phyloP scores from a whole-genome alignment of 1,139 yeast genomes.

The Yamadazyma pseudoaaseri region DNA sequence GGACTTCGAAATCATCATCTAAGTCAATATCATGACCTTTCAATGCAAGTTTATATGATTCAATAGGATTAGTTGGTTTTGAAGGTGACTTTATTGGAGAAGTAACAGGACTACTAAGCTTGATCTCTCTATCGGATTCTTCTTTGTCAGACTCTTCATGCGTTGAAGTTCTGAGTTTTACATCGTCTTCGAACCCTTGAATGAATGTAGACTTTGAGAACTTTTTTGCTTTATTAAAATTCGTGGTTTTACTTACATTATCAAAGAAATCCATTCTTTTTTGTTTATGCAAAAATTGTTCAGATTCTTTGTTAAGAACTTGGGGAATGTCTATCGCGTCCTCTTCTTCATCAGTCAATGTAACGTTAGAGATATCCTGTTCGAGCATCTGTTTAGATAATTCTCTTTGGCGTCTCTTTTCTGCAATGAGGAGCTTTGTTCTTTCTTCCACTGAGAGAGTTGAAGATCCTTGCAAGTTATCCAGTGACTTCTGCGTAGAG shows the following conservation, averaged over 20 bases:
- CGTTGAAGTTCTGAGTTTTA: constrained; percentile 1
- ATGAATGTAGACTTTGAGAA: constrained; percentile 36
- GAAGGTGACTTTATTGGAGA: constrained; percentile 28
- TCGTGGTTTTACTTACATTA: constrained; percentile 10
- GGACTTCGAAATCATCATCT: constrained; percentile 24
- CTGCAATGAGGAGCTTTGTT: constrained; percentile 9
- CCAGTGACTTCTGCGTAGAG: too few species aligned
- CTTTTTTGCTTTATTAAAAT: constrained; percentile 6
- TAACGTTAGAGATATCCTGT: constrained; percentile 32
- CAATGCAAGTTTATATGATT: constrained; percentile 34
- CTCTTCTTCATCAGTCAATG: constrained; percentile 44
- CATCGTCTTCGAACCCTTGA: constrained; percentile 26
- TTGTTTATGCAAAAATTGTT: constrained; percentile 36
- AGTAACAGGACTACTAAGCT: constrained; percentile 30
- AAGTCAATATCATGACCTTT: constrained; percentile 26
- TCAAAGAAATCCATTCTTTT: constrained; percentile 34
- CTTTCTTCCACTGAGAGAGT: constrained; percentile 11
- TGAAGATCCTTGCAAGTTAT: too few species aligned
- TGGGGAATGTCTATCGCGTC: constrained; percentile 25
- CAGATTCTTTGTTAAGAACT: constrained; percentile 33
- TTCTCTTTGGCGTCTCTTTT: constrained; percentile 13
- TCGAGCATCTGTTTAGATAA: constrained; percentile 23
- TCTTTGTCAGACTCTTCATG: constrained; percentile 1
- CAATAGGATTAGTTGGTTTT: constrained; percentile 28
- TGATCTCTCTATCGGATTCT: constrained; percentile 7